phyloP scores from a whole-genome alignment of 176 grass and related monocot genomes.

The Cocos nucifera region DNA sequence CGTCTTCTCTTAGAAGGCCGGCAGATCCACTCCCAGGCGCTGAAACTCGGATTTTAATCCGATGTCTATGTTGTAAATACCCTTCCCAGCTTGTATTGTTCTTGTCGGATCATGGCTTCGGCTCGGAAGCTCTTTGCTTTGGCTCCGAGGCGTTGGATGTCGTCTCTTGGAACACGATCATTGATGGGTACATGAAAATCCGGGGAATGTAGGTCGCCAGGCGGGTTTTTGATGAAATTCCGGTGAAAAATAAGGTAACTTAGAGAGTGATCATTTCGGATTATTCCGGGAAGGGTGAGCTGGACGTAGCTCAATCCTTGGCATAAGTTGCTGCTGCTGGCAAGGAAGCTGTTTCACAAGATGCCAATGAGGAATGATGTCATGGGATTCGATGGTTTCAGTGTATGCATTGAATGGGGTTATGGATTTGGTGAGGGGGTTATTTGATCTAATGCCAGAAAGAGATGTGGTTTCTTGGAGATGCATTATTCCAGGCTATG shows the following conservation, averaged over 20 bases:
- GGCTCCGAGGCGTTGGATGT: conserved; percentile 33
- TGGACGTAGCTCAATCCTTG: conserved; percentile 47
- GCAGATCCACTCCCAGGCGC: conserved; percentile 45
- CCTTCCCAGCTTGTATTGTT: conserved; percentile 45
- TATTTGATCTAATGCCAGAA: conserved; percentile 49
- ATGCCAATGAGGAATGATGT: conserved; percentile 50
- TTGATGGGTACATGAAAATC: conserved; percentile 36
- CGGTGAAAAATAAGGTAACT: conserved; percentile 21
- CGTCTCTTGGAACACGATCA: conserved; percentile 64
- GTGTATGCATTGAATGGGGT: conserved; percentile 32
- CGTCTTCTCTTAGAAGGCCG: conserved; percentile 22
- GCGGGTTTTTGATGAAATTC: conserved; percentile 43
- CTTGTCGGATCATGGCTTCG: conserved; percentile 28
- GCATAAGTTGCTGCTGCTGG: conserved; percentile 41
- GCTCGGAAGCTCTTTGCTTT: conserved; percentile 36
- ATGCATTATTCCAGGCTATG: conserved; percentile 60
- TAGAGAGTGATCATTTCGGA: conserved; percentile 44
- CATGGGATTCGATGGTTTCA: conserved; percentile 50
- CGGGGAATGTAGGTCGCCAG: conserved; percentile 28
- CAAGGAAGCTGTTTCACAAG: conserved; percentile 63
- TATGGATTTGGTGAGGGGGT: conserved; percentile 30
- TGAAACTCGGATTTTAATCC: conserved; percentile 34
- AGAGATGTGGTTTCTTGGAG: conserved; percentile 57
- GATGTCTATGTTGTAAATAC: conserved; percentile 50
- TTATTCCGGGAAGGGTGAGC: conserved; percentile 28